Base-by-base conservation (phyloP, 768 basidiomycete species). In the Podaxis mareebaensis region DNA sequence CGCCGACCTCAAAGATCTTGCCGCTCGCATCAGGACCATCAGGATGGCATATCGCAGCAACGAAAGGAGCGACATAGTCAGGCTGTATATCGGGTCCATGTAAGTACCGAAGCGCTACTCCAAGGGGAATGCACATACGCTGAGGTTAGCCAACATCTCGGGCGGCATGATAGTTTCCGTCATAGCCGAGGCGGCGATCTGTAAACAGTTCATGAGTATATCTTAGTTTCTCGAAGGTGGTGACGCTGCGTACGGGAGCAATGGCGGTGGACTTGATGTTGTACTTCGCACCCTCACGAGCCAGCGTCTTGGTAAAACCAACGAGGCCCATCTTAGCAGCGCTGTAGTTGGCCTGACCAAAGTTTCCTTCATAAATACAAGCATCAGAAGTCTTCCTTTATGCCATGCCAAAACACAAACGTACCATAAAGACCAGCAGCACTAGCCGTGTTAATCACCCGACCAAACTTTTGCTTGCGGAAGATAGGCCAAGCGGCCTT, bases 271-370 rank as follows among this genome's bases (percentile, higher is more conserved):
- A 85, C 70, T 87, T 87, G 73, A 98, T 98, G 68, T 86, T 86
- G 73, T 96, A 95, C 74, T 96, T 97, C 40, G 81, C 90, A 39
- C 97, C 97, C 75, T 99, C 97, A 24, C 85, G 80, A 3, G 96
- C 95, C 39, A 99, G 84, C 4, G 96, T 95, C 73, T 94, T 95
- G 17, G 95, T 93, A 77, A 98, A 97, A 0, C 81, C 90, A 56
- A 98, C 83, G 39, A 99, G 85, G 67, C 90, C 95, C 93, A 97
- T 96, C 83, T 99, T 99, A 1, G 96, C 96, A 2, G 96, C 94
- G 53, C 95, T 95, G 75, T 99, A 99, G 75, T 99, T 99, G 12
- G 95, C 89, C 76, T 98, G 96, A 10, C 97, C 97, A 72, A 96
- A 92, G 79, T 96, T 98, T 7, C 95, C 91, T 93, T 65, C 33